A percentile compares a stretch with the other conserved stretches of the same genome.
phyloP scores from a whole-genome alignment of 2,329 filamentous ascomycete genomes.

The Fusarium dlaminii region DNA sequence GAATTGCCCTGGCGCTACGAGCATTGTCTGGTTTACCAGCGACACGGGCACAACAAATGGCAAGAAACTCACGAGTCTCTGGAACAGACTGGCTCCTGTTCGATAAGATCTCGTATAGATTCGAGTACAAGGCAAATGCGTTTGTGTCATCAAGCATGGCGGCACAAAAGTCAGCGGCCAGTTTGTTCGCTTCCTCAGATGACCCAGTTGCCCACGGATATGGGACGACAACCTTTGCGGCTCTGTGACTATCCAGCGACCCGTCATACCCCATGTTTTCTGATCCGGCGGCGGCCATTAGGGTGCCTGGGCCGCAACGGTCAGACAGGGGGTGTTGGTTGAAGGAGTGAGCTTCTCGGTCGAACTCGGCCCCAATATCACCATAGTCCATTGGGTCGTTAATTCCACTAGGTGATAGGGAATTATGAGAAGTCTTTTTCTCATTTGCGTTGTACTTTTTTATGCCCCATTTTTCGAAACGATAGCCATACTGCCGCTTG shows the following conservation, averaged over 20 bases:
- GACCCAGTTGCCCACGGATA: constrained; percentile 31
- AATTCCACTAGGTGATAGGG: neutral
- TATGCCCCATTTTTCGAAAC: constrained; percentile 41
- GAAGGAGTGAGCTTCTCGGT: neutral
- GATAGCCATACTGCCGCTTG: constrained; percentile 46
- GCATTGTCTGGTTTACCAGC: constrained; percentile 31
- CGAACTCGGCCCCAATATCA: constrained; percentile 2
- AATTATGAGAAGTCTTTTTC: constrained; percentile 12
- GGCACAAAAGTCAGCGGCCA: constrained; percentile 41
- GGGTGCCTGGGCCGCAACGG: neutral
- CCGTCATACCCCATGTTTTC: constrained; percentile 16
- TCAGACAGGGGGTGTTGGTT: neutral
- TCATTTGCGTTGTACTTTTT: constrained; percentile 42
- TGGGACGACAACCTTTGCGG: neutral
- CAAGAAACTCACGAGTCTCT: constrained; percentile 19
- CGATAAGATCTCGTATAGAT: constrained; percentile 20
- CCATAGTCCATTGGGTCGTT: neutral
- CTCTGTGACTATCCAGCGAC: neutral
- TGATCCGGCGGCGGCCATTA: neutral
- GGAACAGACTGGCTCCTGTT: neutral
- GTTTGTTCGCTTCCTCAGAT: constrained; percentile 29
- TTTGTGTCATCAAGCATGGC: constrained; percentile 41
- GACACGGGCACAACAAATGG: constrained; percentile 32
- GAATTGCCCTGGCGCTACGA: constrained; percentile 15
- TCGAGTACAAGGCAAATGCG: constrained; percentile 31